Evolutionary conservation across 2,329 filamentous ascomycete genomes (phyloP).

Genomic region (Amauroascus niger): DNA sequence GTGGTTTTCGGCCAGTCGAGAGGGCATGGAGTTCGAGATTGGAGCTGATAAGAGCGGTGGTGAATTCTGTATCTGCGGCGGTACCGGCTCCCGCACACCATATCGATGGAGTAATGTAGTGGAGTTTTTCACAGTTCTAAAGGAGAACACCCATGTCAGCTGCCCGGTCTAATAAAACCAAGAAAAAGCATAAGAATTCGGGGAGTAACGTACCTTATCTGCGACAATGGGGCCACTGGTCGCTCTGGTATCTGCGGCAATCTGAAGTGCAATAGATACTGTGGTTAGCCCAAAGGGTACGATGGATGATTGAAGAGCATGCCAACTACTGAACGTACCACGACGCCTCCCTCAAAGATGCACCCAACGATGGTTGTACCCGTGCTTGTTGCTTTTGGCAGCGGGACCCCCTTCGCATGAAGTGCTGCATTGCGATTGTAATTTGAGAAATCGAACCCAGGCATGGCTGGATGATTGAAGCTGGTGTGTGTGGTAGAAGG

Average conservation of each 20-base stretch:
- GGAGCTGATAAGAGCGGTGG: slow-evolving; percentile 94
- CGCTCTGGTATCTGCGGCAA: slow-evolving; percentile 94
- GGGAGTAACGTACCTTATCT: slow-evolving; percentile 60
- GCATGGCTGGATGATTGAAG: slow-evolving; percentile 51
- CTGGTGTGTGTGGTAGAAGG: background rate
- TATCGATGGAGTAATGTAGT: slow-evolving; percentile 97
- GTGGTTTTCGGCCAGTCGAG: slow-evolving; percentile 89
- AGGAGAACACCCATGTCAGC: background rate
- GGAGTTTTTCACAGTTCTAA: slow-evolving; percentile 97
- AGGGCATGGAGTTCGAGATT: slow-evolving; percentile 96
- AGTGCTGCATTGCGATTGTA: slow-evolving; percentile 98
- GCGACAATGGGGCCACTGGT: slow-evolving; percentile 96
- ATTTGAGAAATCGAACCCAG: slow-evolving; percentile 98
- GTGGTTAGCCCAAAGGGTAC: slow-evolving; percentile 21
- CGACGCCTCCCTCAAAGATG: slow-evolving; percentile 90
- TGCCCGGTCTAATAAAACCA: background rate
- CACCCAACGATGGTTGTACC: slow-evolving; percentile 98
- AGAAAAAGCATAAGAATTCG: background rate
- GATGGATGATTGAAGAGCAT: background rate
- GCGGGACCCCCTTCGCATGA: slow-evolving; percentile 82
- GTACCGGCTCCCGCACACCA: slow-evolving; percentile 98
- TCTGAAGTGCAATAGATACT: slow-evolving; percentile 43
- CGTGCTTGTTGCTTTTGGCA: slow-evolving; percentile 96
- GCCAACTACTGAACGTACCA: slow-evolving; percentile 49
- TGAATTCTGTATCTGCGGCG: slow-evolving; percentile 97